Percentiles rank a stretch among this genome's conserved stretches.
These are phyloP conservation scores for Ilex aquifolium DNA, from an alignment of 257 asterid species.

Conservation along the genomic window DNA sequence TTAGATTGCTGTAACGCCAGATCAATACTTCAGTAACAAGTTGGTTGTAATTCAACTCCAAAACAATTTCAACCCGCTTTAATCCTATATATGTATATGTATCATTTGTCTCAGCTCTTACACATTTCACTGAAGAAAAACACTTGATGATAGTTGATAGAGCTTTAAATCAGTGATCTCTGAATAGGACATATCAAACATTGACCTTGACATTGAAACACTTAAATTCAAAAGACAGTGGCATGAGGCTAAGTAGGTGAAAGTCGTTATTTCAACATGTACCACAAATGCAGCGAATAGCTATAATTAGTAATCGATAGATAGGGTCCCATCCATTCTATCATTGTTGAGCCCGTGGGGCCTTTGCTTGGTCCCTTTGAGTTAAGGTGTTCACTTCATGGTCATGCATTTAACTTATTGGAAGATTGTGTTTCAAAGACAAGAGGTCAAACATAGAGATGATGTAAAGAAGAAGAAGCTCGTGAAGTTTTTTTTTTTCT, in stretches of 20 bases:
- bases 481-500: background rate
- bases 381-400: conserved; percentile 7
- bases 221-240: conserved; percentile 7
- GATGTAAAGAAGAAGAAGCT: conserved; percentile 23
- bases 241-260: conserved; percentile 15
- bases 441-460: conserved; percentile 21
- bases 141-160: background rate
- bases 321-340: conserved; percentile 16
- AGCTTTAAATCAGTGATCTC: conserved; percentile 3
- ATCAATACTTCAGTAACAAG: conserved; percentile 4
- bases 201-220: background rate
- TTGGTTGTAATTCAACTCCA: no score
- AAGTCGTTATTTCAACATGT: conserved; percentile 31
- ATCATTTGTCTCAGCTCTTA: no score
- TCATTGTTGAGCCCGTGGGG: no score
- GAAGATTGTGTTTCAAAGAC: conserved; percentile 4
- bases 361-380: conserved; percentile 11
- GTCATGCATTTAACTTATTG: background rate
- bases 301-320: conserved; percentile 21
- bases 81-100: no score
- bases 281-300: conserved; percentile 22
- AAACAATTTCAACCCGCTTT: no score
- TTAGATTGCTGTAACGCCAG: no score
- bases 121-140: background rate
- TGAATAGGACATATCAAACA: conserved; percentile 14